Conservation (phyloP, 441 rosid species). For the Rhodomyrtus psidioides region DNA sequence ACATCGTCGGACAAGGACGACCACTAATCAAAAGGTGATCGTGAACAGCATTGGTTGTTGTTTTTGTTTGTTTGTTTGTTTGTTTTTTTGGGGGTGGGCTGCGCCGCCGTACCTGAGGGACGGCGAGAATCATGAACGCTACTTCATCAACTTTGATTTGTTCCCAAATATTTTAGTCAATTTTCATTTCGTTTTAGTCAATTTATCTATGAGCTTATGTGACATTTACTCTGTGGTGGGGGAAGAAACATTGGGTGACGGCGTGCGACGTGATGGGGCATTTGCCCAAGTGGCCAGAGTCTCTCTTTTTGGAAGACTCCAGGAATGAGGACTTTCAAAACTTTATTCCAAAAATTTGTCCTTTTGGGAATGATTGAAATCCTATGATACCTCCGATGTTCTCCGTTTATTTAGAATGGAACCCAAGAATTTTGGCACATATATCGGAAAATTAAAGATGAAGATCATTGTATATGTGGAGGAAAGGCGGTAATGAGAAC, state of each 20-base stretch:
- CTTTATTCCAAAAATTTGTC: neutral
- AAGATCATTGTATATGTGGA: too few species aligned
- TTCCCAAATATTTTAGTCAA: neutral
- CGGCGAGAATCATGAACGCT: neutral
- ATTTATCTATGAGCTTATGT: too few species aligned
- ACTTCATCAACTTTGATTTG: neutral
- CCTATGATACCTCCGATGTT: too few species aligned
- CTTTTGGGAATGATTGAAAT: too few species aligned
- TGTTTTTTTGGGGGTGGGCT: neutral
- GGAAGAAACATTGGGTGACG: neutral
- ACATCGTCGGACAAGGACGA: neutral
- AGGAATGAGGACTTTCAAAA: neutral
- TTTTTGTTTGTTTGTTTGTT: too few species aligned
- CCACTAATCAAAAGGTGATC: neutral
- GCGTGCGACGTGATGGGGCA: neutral
- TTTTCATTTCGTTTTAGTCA: too few species aligned
- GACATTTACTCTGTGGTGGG: too few species aligned
- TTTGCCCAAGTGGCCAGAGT: neutral
- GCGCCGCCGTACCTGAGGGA: neutral
- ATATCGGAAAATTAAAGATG: too few species aligned
- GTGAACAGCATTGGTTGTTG: neutral
- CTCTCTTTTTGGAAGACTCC: neutral
- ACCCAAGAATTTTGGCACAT: too few species aligned
- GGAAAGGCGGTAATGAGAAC: too few species aligned
- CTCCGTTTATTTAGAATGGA: too few species aligned